Evolutionary conservation across 2,329 filamentous ascomycete species (phyloP).

Genomic region (Neospermospora avenae): DNA sequence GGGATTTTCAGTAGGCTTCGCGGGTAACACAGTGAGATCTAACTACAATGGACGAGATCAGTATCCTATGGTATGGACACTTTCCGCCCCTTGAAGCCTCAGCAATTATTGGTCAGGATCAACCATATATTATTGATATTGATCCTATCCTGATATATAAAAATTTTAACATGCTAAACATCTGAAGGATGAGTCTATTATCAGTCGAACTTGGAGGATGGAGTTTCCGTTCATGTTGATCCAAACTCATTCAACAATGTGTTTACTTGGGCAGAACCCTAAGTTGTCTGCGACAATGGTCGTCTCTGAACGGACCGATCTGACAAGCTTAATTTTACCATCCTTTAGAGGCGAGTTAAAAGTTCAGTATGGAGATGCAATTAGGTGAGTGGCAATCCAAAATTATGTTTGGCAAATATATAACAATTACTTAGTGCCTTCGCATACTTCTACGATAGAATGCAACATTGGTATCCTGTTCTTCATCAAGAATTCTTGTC

Average conservation of each 20-base stretch:
- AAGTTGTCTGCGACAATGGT: conserved; percentile 13
- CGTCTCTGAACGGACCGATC: conserved; percentile 11
- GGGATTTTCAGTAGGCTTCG: too few relatives aligned
- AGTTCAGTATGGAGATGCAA: background rate
- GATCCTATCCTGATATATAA: too few relatives aligned
- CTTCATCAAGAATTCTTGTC: conserved; percentile 26
- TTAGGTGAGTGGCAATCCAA: background rate
- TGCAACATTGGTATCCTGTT: conserved; percentile 34
- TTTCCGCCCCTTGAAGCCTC: too few relatives aligned
- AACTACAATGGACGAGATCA: background rate
- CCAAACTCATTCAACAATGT: conserved; percentile 19
- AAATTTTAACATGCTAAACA: too few relatives aligned
- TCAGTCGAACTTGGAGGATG: conserved; percentile 17
- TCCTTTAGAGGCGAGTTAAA: conserved; percentile 10
- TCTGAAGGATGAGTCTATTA: conserved; percentile 20
- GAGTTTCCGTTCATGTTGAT: conserved; percentile 22
- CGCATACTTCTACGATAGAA: conserved; percentile 26
- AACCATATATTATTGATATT: too few relatives aligned
- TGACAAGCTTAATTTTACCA: conserved; percentile 9
- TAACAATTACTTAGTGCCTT: conserved; percentile 20
- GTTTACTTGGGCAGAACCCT: conserved; percentile 12
- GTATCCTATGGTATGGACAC: conserved; percentile 15
- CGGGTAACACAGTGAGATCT: background rate
- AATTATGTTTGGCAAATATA: background rate
- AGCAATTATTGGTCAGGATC: too few relatives aligned